Percentiles rank a stretch among this genome's conserved stretches.
Evolutionary conservation across 1,284 basidiomycete genomes (phyloP).

Genomic region (Ustilago loliicola): DNA sequence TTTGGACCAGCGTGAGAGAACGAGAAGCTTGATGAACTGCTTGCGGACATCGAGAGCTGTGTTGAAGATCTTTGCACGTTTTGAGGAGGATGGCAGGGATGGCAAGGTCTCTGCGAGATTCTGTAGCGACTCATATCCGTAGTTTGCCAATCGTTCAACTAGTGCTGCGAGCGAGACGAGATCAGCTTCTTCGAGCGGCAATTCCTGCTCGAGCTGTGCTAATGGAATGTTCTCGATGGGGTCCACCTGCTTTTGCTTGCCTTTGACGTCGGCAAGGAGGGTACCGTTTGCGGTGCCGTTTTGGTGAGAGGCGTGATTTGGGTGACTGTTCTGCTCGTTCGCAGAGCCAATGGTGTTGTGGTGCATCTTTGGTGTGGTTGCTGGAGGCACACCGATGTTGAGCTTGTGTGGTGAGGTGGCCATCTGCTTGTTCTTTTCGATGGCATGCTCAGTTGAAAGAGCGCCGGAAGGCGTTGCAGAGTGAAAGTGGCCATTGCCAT

Average conservation of each 20-base stretch:
- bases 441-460: conserved; percentile 7
- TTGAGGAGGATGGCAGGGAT: conserved; percentile 82
- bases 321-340: not conserved
- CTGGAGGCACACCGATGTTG: conserved; percentile 53
- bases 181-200: conserved; percentile 81
- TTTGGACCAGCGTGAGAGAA: conserved; percentile 64
- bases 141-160: conserved; percentile 81
- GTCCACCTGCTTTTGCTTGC: conserved; percentile 41
- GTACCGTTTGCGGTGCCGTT: conserved; percentile 4
- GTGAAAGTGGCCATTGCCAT: conserved; percentile 25
- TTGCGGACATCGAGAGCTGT: conserved; percentile 89
- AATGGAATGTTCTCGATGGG: conserved; percentile 38
- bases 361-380: conserved; percentile 29
- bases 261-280: conserved; percentile 16
- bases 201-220: conserved; percentile 77
- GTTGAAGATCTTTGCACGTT: conserved; percentile 84
- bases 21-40: conserved; percentile 87
- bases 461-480: conserved; percentile 10
- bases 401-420: conserved; percentile 43
- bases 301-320: not conserved
- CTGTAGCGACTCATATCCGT: conserved; percentile 84
- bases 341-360: conserved; percentile 10
- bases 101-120: conserved; percentile 91
- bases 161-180: conserved; percentile 82
- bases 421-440: conserved; percentile 21